Evolutionary conservation across 2,329 filamentous ascomycete genomes (phyloP).

Genomic region (Ophiostoma montium): DNA sequence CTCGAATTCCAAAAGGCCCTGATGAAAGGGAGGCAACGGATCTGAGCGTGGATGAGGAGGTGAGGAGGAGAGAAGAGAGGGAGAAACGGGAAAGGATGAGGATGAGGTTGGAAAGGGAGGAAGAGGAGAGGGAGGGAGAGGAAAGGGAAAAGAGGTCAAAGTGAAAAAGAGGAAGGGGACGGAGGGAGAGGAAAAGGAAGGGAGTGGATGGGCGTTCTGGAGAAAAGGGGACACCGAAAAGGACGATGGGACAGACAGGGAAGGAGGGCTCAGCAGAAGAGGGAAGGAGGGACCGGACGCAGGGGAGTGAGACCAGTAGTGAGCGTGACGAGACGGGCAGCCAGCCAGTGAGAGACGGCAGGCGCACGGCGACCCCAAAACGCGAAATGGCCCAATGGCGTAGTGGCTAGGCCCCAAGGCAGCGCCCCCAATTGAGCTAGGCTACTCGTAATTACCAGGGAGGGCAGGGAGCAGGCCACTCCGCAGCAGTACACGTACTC

Average conservation of each 20-base stretch:
- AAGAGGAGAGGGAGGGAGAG: slow-evolving; percentile 1
- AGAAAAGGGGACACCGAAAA: slow-evolving; percentile 16
- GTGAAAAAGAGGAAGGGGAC: background rate
- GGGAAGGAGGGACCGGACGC: background rate
- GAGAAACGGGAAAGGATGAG: background rate
- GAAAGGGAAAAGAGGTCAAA: slow-evolving; percentile 1
- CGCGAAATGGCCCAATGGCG: too few species aligned
- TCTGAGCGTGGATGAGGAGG: slow-evolving; percentile 2
- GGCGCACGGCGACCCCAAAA: too few species aligned
- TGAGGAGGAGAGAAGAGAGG: background rate
- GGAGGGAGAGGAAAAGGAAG: background rate
- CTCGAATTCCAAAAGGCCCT: slow-evolving; percentile 3
- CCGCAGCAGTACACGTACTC: background rate
- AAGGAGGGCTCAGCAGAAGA: background rate
- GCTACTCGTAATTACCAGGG: background rate
- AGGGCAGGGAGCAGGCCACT: slow-evolving; percentile 1
- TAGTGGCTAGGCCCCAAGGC: background rate
- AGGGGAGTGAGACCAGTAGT: background rate
- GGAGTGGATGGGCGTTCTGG: slow-evolving; percentile 14
- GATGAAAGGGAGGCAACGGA: slow-evolving; percentile 2
- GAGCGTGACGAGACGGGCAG: background rate
- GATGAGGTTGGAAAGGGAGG: background rate
- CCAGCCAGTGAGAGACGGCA: too few species aligned
- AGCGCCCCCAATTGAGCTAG: background rate
- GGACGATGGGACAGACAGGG: background rate